Evolutionary conservation across 2,329 filamentous ascomycete species (phyloP).

Genomic region (Phialophora tarda): DNA sequence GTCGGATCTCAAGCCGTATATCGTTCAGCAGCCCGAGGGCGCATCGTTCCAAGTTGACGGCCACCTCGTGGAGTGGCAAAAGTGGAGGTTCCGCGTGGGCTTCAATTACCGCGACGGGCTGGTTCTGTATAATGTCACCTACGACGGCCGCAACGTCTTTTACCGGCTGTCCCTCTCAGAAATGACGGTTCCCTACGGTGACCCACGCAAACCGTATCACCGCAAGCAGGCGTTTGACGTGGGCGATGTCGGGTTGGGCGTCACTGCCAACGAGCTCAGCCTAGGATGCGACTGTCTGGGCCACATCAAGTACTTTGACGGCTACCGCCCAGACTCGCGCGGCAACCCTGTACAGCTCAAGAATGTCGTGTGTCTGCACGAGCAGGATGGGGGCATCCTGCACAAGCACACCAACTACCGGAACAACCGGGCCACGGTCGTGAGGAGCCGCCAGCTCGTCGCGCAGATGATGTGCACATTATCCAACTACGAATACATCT

Average conservation of each 20-base stretch:
- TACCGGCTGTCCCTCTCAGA: conserved; percentile 52
- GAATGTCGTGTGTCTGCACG: conserved; percentile 53
- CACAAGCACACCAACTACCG: conserved; percentile 52
- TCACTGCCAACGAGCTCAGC: conserved; percentile 51
- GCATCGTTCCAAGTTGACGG: conserved; percentile 44
- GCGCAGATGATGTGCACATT: conserved; percentile 51
- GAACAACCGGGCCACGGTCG: conserved; percentile 45
- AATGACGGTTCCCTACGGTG: conserved; percentile 55
- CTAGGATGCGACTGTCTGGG: conserved; percentile 55
- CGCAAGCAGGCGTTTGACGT: conserved; percentile 55
- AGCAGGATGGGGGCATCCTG: conserved; percentile 48
- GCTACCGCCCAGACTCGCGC: conserved; percentile 44
- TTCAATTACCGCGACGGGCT: conserved; percentile 56
- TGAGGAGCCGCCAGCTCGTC: conserved; percentile 45
- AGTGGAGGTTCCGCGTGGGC: conserved; percentile 51
- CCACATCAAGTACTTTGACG: conserved; percentile 52
- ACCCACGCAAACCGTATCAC: conserved; percentile 49
- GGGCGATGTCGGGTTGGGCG: conserved; percentile 51
- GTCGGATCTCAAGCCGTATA: conserved; percentile 42
- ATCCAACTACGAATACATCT: conserved; percentile 54
- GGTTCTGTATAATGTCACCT: conserved; percentile 50
- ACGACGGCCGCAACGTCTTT: conserved; percentile 49
- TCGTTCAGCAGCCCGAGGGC: conserved; percentile 47
- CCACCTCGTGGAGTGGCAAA: conserved; percentile 49
- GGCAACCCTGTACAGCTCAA: conserved; percentile 48